Percentiles rank a stretch among this genome's conserved stretches.
Conservation (phyloP, 208 protist species). For the Leishmania mexicana region DNA sequence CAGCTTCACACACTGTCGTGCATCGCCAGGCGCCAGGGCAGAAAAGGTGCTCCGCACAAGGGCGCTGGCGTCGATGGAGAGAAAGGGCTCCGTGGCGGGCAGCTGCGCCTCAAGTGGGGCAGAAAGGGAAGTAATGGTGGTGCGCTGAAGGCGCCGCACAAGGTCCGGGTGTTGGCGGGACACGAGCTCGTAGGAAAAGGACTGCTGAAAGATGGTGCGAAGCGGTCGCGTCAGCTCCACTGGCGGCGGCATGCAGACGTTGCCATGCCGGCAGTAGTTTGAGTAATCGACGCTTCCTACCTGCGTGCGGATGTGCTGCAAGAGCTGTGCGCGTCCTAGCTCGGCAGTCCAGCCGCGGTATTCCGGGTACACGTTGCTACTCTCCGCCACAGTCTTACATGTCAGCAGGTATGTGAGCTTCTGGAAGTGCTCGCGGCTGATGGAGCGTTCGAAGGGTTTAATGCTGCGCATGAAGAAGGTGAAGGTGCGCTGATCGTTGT, state of each 20-base stretch:
- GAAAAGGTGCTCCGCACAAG: constrained; percentile 32
- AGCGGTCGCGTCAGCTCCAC: constrained; percentile 36
- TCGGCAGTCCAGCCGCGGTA: constrained; percentile 78
- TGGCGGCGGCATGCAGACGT: constrained; percentile 30
- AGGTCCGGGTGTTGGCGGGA: constrained; percentile 38
- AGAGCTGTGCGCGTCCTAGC: constrained; percentile 64
- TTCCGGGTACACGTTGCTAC: constrained; percentile 61
- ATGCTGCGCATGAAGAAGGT: constrained; percentile 85
- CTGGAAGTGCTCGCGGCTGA: constrained; percentile 73
- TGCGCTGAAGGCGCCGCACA: constrained; percentile 12
- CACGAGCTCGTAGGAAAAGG: constrained; percentile 68
- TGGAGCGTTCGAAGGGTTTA: constrained; percentile 74
- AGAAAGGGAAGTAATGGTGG: constrained; percentile 44
- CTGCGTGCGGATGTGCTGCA: constrained; percentile 56
- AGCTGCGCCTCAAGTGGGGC: constrained; percentile 52
- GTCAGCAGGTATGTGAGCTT: constrained; percentile 85
- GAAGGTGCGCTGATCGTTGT: constrained; percentile 73
- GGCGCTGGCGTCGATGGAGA: constrained; percentile 58
- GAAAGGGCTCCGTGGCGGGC: constrained; percentile 54
- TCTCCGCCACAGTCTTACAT: constrained; percentile 75
- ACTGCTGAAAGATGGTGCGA: constrained; percentile 54
- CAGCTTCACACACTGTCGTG: constrained; percentile 36
- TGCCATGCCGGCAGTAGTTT: constrained; percentile 67
- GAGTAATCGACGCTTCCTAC: constrained; percentile 43
- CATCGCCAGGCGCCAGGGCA: constrained; percentile 1